phyloP scores from a whole-genome alignment of 768 basidiomycete species.

The Botryobasidium botryosum region DNA sequence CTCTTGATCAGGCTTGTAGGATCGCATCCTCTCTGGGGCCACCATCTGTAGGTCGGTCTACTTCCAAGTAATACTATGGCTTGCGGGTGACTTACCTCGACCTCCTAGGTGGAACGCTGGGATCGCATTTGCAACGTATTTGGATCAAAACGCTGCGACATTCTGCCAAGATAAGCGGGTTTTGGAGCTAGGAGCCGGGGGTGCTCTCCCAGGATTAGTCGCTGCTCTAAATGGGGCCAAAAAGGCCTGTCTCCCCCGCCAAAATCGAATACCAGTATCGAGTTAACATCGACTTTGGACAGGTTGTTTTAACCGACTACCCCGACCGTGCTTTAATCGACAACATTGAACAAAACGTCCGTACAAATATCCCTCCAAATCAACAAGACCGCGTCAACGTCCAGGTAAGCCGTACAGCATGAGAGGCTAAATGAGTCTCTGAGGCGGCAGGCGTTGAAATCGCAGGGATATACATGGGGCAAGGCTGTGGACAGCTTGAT shows the following conservation, averaged over 20 bases:
- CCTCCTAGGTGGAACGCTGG: slow-evolving; percentile 82
- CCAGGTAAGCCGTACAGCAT: slow-evolving; percentile 23
- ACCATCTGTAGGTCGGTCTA: slow-evolving; percentile 46
- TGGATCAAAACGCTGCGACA: slow-evolving; percentile 32
- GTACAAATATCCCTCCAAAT: slow-evolving; percentile 30
- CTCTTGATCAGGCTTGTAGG: slow-evolving; percentile 58
- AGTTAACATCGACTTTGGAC: background rate
- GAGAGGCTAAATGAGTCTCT: slow-evolving; percentile 7
- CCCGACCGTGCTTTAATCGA: slow-evolving; percentile 61
- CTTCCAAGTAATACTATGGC: background rate
- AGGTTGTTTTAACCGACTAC: slow-evolving; percentile 87
- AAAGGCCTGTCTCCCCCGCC: slow-evolving; percentile 30
- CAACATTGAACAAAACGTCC: slow-evolving; percentile 58
- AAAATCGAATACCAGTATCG: background rate
- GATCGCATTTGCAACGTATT: slow-evolving; percentile 48
- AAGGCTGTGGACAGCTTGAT: slow-evolving; percentile 32
- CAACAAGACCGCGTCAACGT: slow-evolving; percentile 16
- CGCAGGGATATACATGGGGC: slow-evolving; percentile 83
- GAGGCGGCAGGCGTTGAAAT: no score
- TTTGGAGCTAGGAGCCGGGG: slow-evolving; percentile 87
- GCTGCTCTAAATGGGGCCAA: slow-evolving; percentile 50
- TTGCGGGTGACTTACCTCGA: no score
- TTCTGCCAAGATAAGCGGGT: slow-evolving; percentile 34
- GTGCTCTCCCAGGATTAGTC: slow-evolving; percentile 72
- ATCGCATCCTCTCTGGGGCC: slow-evolving; percentile 67